Conservation (phyloP, 306 rosid genomes). For the Casuarina cunninghamiana region DNA sequence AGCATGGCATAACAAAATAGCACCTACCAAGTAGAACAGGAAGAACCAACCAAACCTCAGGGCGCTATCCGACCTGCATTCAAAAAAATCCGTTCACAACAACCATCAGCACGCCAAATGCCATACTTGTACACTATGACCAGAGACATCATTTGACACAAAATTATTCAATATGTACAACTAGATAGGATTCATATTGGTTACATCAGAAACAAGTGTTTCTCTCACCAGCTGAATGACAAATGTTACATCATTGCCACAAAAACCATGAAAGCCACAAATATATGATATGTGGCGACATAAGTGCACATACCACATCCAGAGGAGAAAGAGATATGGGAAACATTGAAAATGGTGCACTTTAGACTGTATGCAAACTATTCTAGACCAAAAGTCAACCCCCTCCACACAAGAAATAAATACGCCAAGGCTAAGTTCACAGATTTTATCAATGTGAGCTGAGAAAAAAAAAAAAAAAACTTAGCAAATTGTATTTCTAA, state of each 20-base stretch:
- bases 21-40: conserved; percentile 85
- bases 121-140: not conserved
- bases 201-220: not conserved
- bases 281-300: not conserved
- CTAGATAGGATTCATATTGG: not conserved
- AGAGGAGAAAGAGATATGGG: not conserved
- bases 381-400: not conserved
- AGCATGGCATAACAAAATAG: conserved; percentile 18
- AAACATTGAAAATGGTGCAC: not conserved
- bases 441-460: not conserved
- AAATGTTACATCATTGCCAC: not conserved
- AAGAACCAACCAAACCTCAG: conserved; percentile 94
- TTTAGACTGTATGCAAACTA: not conserved
- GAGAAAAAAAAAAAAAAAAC: not conserved
- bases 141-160: not conserved
- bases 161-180: not conserved
- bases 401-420: not conserved
- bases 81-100: conserved; percentile 9
- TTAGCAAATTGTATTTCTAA: not conserved
- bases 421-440: not conserved
- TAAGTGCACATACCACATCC: not conserved
- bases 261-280: not conserved
- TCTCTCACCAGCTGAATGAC: not conserved
- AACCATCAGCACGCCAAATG: conserved; percentile 21
- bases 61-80: conserved; percentile 96